Evolutionary conservation across 768 basidiomycete genomes (phyloP).

Genomic region (Butyriboletus loyo): DNA sequence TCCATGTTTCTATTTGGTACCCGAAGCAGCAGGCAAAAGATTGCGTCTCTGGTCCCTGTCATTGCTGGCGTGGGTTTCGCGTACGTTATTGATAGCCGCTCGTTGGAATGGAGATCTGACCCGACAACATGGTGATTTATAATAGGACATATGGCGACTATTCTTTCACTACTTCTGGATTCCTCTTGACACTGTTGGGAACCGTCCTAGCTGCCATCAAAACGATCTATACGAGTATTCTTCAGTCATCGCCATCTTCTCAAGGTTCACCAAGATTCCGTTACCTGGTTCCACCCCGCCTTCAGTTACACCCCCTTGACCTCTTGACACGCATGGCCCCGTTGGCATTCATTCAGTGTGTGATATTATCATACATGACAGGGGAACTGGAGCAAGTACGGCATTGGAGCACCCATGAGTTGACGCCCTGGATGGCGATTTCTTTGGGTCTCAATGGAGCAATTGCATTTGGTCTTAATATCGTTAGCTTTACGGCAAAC

Average conservation of each 20-base stretch:
- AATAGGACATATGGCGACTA: conserved; percentile 92
- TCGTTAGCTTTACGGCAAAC: conserved; percentile 96
- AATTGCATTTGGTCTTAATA: conserved; percentile 90
- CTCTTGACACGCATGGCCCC: conserved; percentile 89
- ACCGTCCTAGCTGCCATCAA: conserved; percentile 91
- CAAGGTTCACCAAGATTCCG: conserved; percentile 15
- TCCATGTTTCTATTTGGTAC: conserved; percentile 66
- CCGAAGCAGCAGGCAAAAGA: conserved; percentile 55
- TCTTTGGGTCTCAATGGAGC: conserved; percentile 74
- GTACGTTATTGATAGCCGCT: conserved; percentile 35
- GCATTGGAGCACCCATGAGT: conserved; percentile 41
- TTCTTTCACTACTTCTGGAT: conserved; percentile 81
- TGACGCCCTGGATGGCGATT: conserved; percentile 39
- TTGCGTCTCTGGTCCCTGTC: conserved; percentile 78
- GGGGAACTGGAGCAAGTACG: conserved; percentile 76
- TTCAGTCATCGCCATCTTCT: conserved; percentile 46
- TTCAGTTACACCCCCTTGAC: conserved; percentile 72
- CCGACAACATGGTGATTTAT: background rate
- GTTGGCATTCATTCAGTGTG: conserved; percentile 85
- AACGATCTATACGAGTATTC: conserved; percentile 85
- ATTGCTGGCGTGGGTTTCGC: conserved; percentile 89
- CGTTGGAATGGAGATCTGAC: background rate
- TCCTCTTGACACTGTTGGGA: conserved; percentile 85
- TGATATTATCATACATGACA: conserved; percentile 67
- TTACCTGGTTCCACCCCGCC: conserved; percentile 31